Percentiles rank a stretch among this genome's conserved stretches.
These are phyloP conservation scores for Mariannaea elegans DNA, from an alignment of 2,329 filamentous ascomycete genomes.

Conservation along the genomic window DNA sequence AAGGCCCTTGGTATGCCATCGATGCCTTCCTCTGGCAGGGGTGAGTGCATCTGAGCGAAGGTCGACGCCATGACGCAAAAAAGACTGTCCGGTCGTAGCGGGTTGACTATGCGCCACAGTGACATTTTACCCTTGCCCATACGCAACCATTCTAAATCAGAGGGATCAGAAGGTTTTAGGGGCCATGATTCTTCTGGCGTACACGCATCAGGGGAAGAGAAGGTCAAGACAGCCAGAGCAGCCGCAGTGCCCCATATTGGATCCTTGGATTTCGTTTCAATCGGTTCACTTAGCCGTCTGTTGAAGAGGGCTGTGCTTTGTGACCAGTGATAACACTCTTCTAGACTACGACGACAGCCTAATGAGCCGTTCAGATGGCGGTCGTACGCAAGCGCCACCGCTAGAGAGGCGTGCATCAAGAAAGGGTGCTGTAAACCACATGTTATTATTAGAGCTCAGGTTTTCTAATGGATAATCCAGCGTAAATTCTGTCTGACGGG, in stretches of 20 bases:
- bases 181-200: conserved; percentile 47
- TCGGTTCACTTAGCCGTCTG: conserved; percentile 44
- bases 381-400: conserved; percentile 52
- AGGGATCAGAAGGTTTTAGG: conserved; percentile 30
- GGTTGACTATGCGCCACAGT: conserved; percentile 46
- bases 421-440: conserved; percentile 48
- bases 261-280: conserved; percentile 50
- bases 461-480: background rate
- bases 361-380: conserved; percentile 41
- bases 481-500: background rate
- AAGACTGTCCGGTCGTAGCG: conserved; percentile 47
- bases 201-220: conserved; percentile 50
- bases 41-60: conserved; percentile 48
- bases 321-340: conserved; percentile 56
- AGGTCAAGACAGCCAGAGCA: conserved; percentile 50
- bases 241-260: conserved; percentile 58
- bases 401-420: conserved; percentile 57
- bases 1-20: conserved; percentile 37
- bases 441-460: background rate
- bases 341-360: conserved; percentile 38
- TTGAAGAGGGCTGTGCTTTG: conserved; percentile 53
- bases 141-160: conserved; percentile 47
- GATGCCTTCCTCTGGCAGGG: conserved; percentile 41
- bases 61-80: conserved; percentile 45
- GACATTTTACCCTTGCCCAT: conserved; percentile 49